These are phyloP conservation scores for Cutaneotrichosporon dermatis DNA, from an alignment of 1,284 basidiomycete genomes.

Conservation along the genomic window DNA sequence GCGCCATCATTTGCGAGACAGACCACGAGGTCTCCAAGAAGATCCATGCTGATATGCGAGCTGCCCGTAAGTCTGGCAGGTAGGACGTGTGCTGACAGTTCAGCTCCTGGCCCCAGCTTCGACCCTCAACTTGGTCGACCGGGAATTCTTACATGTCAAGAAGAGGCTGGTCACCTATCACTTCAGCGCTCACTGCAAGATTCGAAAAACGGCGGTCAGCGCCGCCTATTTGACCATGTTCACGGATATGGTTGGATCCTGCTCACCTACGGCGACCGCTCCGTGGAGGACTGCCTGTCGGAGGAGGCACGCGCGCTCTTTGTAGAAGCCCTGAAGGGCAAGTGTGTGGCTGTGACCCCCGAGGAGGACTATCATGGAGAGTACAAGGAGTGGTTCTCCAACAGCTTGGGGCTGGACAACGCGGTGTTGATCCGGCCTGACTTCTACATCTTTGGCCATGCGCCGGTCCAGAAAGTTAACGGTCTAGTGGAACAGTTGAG, in stretches of 20 bases:
- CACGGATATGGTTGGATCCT: slow-evolving; percentile 15
- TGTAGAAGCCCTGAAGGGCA: background rate
- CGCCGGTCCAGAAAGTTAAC: background rate
- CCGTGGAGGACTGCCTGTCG: background rate
- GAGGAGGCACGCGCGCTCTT: slow-evolving; percentile 1
- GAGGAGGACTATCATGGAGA: slow-evolving; percentile 5
- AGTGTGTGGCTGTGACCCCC: slow-evolving; percentile 1
- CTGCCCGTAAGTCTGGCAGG: background rate
- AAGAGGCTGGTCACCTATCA: slow-evolving; percentile 6
- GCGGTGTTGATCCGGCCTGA: slow-evolving; percentile 11
- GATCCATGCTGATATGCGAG: slow-evolving; percentile 7
- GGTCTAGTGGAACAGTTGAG: too few species aligned
- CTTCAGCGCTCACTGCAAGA: slow-evolving; percentile 1
- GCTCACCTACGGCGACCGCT: slow-evolving; percentile 2
- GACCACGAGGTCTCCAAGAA: slow-evolving; percentile 13
- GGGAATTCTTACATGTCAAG: slow-evolving; percentile 10
- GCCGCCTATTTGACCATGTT: slow-evolving; percentile 5
- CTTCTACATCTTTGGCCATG: slow-evolving; percentile 17
- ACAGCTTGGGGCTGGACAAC: background rate
- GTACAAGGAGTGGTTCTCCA: slow-evolving; percentile 11
- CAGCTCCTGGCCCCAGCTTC: slow-evolving; percentile 2
- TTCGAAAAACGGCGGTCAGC: background rate
- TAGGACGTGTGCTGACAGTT: too few species aligned
- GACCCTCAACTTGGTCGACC: slow-evolving; percentile 13
- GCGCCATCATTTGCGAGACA: slow-evolving; percentile 23